phyloP scores from a whole-genome alignment of 768 basidiomycete species.

The Tulasnella sp. region DNA sequence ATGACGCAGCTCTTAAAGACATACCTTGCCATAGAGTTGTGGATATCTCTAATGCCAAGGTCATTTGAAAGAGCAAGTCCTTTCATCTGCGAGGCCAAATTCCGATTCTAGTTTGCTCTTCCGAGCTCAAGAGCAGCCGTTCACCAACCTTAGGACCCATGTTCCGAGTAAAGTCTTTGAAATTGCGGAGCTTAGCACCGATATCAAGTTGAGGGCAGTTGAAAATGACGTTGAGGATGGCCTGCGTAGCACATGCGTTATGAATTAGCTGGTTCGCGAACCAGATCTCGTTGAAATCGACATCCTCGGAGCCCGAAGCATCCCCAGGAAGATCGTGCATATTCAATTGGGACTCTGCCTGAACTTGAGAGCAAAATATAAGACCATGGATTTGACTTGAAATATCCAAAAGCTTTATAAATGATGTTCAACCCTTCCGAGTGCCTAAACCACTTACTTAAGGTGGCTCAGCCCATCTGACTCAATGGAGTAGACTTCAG shows the following conservation, averaged over 20 bases:
- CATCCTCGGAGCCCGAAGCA: not conserved
- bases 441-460: not conserved
- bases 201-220: slow-evolving; percentile 54
- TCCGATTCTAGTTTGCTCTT: not conserved
- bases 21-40: slow-evolving; percentile 59
- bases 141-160: slow-evolving; percentile 56
- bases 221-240: slow-evolving; percentile 55
- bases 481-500: slow-evolving; percentile 61
- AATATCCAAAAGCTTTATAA: not conserved
- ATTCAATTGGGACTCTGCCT: not conserved
- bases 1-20: not conserved
- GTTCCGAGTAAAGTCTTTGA: slow-evolving; percentile 49
- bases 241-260: slow-evolving; percentile 62
- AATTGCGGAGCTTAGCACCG: slow-evolving; percentile 44
- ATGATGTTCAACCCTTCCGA: not conserved
- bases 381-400: slow-evolving; percentile 2
- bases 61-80: slow-evolving; percentile 59
- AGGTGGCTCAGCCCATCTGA: slow-evolving; percentile 61
- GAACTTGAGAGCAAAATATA: slow-evolving; percentile 9
- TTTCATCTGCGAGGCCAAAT: slow-evolving; percentile 47
- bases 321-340: slow-evolving; percentile 5
- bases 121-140: not conserved
- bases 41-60: slow-evolving; percentile 50
- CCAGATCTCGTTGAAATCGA: slow-evolving; percentile 41
- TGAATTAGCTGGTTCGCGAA: slow-evolving; percentile 65